phyloP scores from a whole-genome alignment of 2,329 filamentous ascomycete genomes.

The Coleophoma crateriformis region DNA sequence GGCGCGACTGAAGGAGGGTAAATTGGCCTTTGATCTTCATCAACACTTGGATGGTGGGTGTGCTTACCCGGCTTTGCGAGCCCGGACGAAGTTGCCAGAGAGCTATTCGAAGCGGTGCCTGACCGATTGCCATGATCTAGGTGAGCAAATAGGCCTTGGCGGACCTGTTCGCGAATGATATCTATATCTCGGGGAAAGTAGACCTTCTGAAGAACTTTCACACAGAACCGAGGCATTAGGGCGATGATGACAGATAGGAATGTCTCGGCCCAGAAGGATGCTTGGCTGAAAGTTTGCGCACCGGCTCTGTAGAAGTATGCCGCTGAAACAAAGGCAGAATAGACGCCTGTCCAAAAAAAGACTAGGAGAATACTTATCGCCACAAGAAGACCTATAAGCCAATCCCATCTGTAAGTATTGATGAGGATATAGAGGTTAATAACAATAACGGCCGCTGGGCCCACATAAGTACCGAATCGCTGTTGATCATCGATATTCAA shows the following conservation, averaged over 20 bases:
- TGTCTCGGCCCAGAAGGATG: conserved; percentile 83
- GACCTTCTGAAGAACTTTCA: conserved; percentile 88
- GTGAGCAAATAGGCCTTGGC: conserved; percentile 75
- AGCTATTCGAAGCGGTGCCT: conserved; percentile 33
- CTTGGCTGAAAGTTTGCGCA: conserved; percentile 70
- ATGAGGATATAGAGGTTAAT: conserved; percentile 94
- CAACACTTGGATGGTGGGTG: conserved; percentile 56
- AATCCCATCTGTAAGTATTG: conserved; percentile 98
- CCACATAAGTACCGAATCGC: conserved; percentile 83
- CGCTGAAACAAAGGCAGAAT: conserved; percentile 45
- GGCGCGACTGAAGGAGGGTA: conserved; percentile 85
- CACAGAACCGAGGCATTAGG: conserved; percentile 78
- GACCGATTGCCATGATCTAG: conserved; percentile 35
- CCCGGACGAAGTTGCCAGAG: conserved; percentile 56
- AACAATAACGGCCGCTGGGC: conserved; percentile 74
- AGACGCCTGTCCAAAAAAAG: conserved; percentile 94
- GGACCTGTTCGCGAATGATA: conserved; percentile 89
- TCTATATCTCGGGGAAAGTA: conserved; percentile 92
- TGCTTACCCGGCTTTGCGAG: conserved; percentile 43
- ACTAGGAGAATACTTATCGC: conserved; percentile 78
- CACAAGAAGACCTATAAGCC: conserved; percentile 83
- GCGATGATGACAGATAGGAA: conserved; percentile 76
- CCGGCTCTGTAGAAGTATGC: conserved; percentile 74
- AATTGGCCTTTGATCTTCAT: conserved; percentile 87
- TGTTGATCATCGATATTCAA: conserved; percentile 72